Base-by-base conservation (phyloP, 176 grass and related monocot genomes). In the Triticum timopheevii region DNA sequence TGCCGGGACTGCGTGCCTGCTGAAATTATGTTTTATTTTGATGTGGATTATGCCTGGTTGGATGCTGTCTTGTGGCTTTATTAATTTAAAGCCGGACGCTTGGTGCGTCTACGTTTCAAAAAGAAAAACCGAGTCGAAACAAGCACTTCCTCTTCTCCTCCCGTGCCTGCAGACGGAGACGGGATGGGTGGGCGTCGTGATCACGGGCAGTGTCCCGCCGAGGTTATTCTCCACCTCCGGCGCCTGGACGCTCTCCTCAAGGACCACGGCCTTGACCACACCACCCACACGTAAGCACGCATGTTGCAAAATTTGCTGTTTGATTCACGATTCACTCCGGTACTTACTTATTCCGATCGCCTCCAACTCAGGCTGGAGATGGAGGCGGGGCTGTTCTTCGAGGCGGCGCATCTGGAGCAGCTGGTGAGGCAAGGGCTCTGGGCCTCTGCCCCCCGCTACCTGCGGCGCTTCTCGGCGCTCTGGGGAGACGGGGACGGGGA, bases 311-410 rank as follows among this genome's bases (percentile, higher is more conserved):
- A 5, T 40, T 13, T 39, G 9, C 42, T 6, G 7, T 28, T 71
- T 19, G 34, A 20, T 71, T 39, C 35, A 35, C 35, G 35, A 40
- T 71, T 71, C 20, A 71, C 13, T 7, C 38, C 10, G 42, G 20
- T 15, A 49, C 47, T 47, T 47, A 13, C 44, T 49, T 40, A 22
- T 12, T 72, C 35, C 69, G 35, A 40, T 40, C 11, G 10, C 20
- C 23, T 40, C 30, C 65, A 40, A 72, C 36, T 65, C 83, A 85
- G 83, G 83, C 72, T 85, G 73, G 83, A 85, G 83, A 66, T 22
- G 83, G 83, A 77, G 28, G 75, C 83, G 25, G 40, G 45, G 22
- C 40, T 52, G 40, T 65, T 66, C 42, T 85, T 85, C 42, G 40
- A 77, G 8, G 83, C 83, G 4, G 61, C 72, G 59, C 61, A 67